A percentile compares a stretch with the other conserved stretches of the same genome.
These are phyloP conservation scores for Verticillium albo-atrum DNA, from an alignment of 2,329 filamentous ascomycete species.

Conservation along the genomic window DNA sequence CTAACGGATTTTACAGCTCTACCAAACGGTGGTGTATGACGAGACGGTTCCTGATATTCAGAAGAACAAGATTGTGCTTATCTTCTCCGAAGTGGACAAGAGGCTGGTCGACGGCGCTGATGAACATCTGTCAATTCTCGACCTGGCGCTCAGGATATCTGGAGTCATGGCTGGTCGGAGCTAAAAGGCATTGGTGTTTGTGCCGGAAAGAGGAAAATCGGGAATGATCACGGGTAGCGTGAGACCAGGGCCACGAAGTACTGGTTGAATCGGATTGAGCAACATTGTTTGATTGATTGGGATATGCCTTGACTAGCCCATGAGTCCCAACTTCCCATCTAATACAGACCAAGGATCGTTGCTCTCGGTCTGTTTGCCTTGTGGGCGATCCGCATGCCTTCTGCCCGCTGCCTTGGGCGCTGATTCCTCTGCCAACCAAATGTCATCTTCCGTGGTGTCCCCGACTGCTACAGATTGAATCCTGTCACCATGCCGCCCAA, in stretches of 20 bases:
- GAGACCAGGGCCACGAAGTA: too few species aligned
- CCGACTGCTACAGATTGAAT: slow-evolving; percentile 15
- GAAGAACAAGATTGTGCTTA: slow-evolving; percentile 83
- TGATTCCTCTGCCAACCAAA: slow-evolving; percentile 30
- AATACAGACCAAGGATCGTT: slow-evolving; percentile 46
- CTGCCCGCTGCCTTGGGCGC: slow-evolving; percentile 18
- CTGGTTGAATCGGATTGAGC: neutral
- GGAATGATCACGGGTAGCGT: neutral
- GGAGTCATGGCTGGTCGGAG: slow-evolving; percentile 53
- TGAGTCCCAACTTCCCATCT: slow-evolving; percentile 50
- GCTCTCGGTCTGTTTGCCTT: slow-evolving; percentile 15
- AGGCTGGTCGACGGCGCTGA: slow-evolving; percentile 90
- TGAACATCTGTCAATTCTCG: slow-evolving; percentile 87
- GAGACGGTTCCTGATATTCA: slow-evolving; percentile 78
- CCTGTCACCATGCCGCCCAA: slow-evolving; percentile 30
- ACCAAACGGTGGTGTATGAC: slow-evolving; percentile 77
- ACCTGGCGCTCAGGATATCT: slow-evolving; percentile 77
- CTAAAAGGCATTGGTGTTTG: neutral
- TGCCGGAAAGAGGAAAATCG: neutral
- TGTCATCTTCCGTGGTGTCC: slow-evolving; percentile 22
- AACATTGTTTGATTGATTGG: neutral
- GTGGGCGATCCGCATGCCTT: slow-evolving; percentile 13
- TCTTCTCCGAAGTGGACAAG: slow-evolving; percentile 95
- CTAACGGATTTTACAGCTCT: slow-evolving; percentile 51
- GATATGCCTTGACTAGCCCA: slow-evolving; percentile 21